A percentile compares a stretch with the other conserved stretches of the same genome.
Conservation (phyloP, 768 basidiomycete genomes). For the Gloeostereum incarnatum region DNA sequence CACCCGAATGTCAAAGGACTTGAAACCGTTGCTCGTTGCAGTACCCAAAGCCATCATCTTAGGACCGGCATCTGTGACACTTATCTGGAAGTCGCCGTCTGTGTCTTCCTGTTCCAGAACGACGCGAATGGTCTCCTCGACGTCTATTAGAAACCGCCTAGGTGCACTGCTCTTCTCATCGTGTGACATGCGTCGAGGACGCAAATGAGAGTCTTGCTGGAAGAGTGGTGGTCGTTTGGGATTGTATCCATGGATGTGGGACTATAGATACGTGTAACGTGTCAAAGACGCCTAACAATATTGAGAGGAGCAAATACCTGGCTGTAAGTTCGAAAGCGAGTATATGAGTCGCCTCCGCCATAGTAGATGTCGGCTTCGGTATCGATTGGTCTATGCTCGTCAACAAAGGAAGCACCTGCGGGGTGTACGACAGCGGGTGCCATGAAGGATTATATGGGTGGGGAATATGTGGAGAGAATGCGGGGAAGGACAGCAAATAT, state of each 20-base stretch:
- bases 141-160: slow-evolving; percentile 90
- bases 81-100: slow-evolving; percentile 94
- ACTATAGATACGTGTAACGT: slow-evolving; percentile 27
- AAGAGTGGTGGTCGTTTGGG: slow-evolving; percentile 66
- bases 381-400: slow-evolving; percentile 32
- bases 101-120: slow-evolving; percentile 98
- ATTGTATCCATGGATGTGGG: slow-evolving; percentile 62
- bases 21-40: slow-evolving; percentile 96
- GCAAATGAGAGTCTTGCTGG: slow-evolving; percentile 65
- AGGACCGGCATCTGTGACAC: slow-evolving; percentile 91
- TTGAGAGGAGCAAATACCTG: slow-evolving; percentile 43
- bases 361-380: slow-evolving; percentile 78
- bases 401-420: slow-evolving; percentile 49
- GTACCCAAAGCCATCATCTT: slow-evolving; percentile 96
- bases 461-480: not conserved
- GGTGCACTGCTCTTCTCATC: slow-evolving; percentile 84
- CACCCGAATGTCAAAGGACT: slow-evolving; percentile 92
- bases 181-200: slow-evolving; percentile 80
- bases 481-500: not conserved
- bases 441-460: slow-evolving; percentile 27
- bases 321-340: slow-evolving; percentile 83
- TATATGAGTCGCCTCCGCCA: slow-evolving; percentile 67
- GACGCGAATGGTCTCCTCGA: slow-evolving; percentile 95
- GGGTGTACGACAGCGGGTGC: slow-evolving; percentile 60
- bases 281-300: slow-evolving; percentile 4